Evolutionary conservation across 371 early-diverging fungal genomes (phyloP).

Genomic region (Mucor circinelloides): DNA sequence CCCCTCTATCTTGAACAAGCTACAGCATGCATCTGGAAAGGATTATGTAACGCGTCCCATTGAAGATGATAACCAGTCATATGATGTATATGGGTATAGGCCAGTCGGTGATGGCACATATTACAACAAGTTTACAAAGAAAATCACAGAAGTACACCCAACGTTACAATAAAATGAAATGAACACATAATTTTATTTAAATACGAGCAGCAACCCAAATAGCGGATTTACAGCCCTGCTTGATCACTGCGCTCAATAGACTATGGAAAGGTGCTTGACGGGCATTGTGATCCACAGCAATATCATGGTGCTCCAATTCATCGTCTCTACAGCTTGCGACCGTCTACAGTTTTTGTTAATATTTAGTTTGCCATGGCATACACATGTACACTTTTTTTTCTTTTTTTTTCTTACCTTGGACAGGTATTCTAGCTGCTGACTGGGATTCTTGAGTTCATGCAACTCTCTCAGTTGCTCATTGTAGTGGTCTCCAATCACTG

Average conservation of each 20-base stretch:
- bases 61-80: too few relatives aligned
- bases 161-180: not conserved
- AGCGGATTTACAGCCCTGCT: slow-evolving; percentile 81
- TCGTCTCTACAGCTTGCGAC: slow-evolving; percentile 92
- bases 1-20: too few relatives aligned
- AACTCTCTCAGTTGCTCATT: slow-evolving; percentile 88
- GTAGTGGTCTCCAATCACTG: slow-evolving; percentile 94
- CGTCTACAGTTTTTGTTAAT: slow-evolving; percentile 17
- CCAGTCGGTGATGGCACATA: too few relatives aligned
- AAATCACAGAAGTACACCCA: not conserved
- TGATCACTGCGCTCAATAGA: slow-evolving; percentile 71
- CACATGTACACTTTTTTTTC: not conserved
- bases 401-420: slow-evolving; percentile 49
- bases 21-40: too few relatives aligned
- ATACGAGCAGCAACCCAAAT: slow-evolving; percentile 74
- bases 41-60: too few relatives aligned
- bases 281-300: slow-evolving; percentile 90
- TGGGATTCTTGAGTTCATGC: slow-evolving; percentile 55
- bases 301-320: slow-evolving; percentile 93
- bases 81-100: too few relatives aligned
- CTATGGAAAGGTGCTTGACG: slow-evolving; percentile 80
- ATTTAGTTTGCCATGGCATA: not conserved
- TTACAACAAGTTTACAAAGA: too few relatives aligned
- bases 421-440: slow-evolving; percentile 62
- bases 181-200: slow-evolving; percentile 12